Evolutionary conservation across 176 grass and related monocot genomes (phyloP).

Genomic region (Pontederia paniculata): DNA sequence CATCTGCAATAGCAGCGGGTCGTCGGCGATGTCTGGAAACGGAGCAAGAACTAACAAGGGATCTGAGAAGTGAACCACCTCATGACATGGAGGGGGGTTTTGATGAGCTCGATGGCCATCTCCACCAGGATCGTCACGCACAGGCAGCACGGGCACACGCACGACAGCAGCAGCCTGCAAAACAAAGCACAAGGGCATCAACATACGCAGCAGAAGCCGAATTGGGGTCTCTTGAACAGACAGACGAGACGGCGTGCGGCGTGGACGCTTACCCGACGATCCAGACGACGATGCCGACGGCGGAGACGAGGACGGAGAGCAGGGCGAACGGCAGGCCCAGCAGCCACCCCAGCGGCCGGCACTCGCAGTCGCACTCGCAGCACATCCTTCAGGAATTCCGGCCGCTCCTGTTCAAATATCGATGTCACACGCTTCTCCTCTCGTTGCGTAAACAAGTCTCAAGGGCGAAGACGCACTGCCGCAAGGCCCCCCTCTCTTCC

Average conservation of each 20-base stretch:
- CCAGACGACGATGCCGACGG: constrained; percentile 51
- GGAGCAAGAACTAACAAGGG: constrained; percentile 27
- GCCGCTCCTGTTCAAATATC: no score
- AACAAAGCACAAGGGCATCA: constrained; percentile 36
- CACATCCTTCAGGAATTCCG: constrained; percentile 19
- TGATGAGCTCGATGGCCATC: constrained; percentile 54
- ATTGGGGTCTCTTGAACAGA: neutral
- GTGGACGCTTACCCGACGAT: constrained; percentile 34
- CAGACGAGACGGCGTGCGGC: neutral
- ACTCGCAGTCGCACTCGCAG: constrained; percentile 29
- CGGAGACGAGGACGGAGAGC: constrained; percentile 51
- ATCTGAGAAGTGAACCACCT: constrained; percentile 71
- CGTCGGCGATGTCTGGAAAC: no score
- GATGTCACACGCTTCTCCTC: no score
- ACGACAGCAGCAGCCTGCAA: constrained; percentile 50
- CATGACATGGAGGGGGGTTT: constrained; percentile 66
- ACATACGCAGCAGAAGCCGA: constrained; percentile 3
- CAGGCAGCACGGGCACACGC: constrained; percentile 67
- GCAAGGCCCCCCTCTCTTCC: no score
- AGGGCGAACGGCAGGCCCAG: constrained; percentile 52
- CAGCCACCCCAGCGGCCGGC: constrained; percentile 46
- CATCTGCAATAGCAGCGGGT: no score
- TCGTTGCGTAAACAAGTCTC: no score
- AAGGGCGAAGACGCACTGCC: no score
- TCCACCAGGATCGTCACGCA: constrained; percentile 66